Conservation (phyloP, 768 basidiomycete genomes). For the Leccinum barrowsii region DNA sequence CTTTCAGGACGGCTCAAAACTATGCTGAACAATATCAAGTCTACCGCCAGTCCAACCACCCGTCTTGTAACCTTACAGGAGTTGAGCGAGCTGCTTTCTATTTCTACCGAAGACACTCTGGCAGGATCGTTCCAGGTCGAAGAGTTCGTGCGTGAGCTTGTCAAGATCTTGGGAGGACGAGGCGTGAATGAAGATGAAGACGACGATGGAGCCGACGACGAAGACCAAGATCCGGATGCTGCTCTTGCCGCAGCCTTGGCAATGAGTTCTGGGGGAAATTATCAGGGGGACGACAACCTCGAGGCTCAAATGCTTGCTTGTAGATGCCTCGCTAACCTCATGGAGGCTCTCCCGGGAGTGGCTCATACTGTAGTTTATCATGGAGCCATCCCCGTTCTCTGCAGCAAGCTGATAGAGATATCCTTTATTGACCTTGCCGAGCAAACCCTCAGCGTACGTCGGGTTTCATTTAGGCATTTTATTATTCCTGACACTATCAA, state of each 20-base stretch:
- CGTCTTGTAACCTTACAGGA: conserved; percentile 91
- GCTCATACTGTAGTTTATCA: conserved; percentile 98
- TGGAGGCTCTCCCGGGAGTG: conserved; percentile 97
- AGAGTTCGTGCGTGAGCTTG: conserved; percentile 85
- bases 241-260: conserved; percentile 86
- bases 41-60: conserved; percentile 78
- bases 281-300: conserved; percentile 79
- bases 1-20: conserved; percentile 85
- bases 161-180: conserved; percentile 83
- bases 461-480: neutral
- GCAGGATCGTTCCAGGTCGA: conserved; percentile 96
- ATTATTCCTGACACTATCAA: conserved; percentile 15
- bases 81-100: conserved; percentile 88
- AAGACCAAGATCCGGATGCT: conserved; percentile 77
- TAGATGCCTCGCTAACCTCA: conserved; percentile 93
- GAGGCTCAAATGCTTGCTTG: conserved; percentile 97
- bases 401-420: conserved; percentile 95
- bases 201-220: conserved; percentile 62
- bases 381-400: conserved; percentile 96
- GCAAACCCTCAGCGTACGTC: conserved; percentile 92
- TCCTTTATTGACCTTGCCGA: conserved; percentile 98
- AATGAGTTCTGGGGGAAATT: conserved; percentile 66
- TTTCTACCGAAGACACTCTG: conserved; percentile 96
- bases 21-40: conserved; percentile 85
- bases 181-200: conserved; percentile 71